Base-by-base conservation (phyloP, 768 basidiomycete genomes). In the Termitomyces sp. region DNA sequence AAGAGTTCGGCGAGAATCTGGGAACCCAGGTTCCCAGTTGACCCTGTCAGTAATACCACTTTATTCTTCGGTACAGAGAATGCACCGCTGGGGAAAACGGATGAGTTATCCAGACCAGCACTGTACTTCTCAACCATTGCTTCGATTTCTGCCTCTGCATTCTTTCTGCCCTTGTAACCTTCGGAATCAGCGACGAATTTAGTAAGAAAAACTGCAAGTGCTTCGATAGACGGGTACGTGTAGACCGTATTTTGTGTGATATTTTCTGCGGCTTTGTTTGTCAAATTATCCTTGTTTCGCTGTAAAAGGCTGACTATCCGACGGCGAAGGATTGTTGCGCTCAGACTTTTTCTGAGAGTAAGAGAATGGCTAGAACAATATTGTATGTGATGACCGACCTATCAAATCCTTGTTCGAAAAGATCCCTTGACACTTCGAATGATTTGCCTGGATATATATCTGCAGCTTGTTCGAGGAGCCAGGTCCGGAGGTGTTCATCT, bases 111-210 rank as follows among this genome's bases (percentile, higher is more conserved):
- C 3, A 67, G 45, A 24, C 59, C 62, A 37, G 50, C 42, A 9
- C 56, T 59, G 60, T 81, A 77, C 62, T 76, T 78, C 12, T 68
- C 70, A 41, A 80, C 72, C 68, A 81, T 72, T 0, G 61, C 69
- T 31, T 71, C 66, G 13, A 64, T 66, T 13, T 24, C 55, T 20
- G 24, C 51, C 22, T 55, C 44, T 2, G 49, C 41, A 33, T 59
- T 54, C 29, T 59, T 41, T 24, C 34, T 28, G n/a, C 53, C 37
- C 33, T 51, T n/a, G 31, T 15, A 26, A 13, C 47, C 28, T n/a
- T 54, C 33, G 3, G 63, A 51, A n/a, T 63, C 29, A 12, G 51
- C 45, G 7, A 57, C 50, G 4, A 69, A 31, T 3, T 47, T 57
- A 5, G 60, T 54, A 5, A 70, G 57, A 58, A 65, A 65, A 1